These are phyloP conservation scores for Epichloe amarillans DNA, from an alignment of 2,329 filamentous ascomycete species.

Conservation along the genomic window DNA sequence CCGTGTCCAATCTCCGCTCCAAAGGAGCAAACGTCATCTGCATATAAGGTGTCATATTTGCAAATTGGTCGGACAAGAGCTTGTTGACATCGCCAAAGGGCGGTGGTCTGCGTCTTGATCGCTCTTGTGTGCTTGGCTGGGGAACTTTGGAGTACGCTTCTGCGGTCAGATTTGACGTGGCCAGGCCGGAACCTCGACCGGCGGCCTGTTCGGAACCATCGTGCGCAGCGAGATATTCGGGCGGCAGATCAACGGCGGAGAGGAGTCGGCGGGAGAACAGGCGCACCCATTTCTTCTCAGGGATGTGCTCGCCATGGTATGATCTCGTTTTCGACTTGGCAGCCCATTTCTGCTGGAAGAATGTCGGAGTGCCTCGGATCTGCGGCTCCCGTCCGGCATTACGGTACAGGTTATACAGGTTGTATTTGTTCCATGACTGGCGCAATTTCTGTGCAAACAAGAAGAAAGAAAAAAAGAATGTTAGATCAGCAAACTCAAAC, in stretches of 20 bases:
- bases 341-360: slow-evolving; percentile 97
- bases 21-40: slow-evolving; percentile 89
- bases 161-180: slow-evolving; percentile 19
- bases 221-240: slow-evolving; percentile 60
- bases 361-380: slow-evolving; percentile 41
- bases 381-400: slow-evolving; percentile 18
- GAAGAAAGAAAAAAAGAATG: not conserved
- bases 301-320: slow-evolving; percentile 92
- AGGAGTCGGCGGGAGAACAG: slow-evolving; percentile 77
- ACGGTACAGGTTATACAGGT: slow-evolving; percentile 71
- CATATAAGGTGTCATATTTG: slow-evolving; percentile 68
- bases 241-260: slow-evolving; percentile 75
- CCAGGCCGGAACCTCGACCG: slow-evolving; percentile 65
- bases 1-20: slow-evolving; percentile 79
- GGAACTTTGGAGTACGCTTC: slow-evolving; percentile 21
- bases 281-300: slow-evolving; percentile 84
- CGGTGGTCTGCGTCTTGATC: slow-evolving; percentile 7
- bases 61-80: slow-evolving; percentile 20
- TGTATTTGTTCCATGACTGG: slow-evolving; percentile 96
- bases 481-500: slow-evolving; percentile 1
- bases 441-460: slow-evolving; percentile 59
- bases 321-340: slow-evolving; percentile 72
- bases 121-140: slow-evolving; percentile 9
- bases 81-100: slow-evolving; percentile 20
- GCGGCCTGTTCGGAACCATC: slow-evolving; percentile 76